phyloP scores from a whole-genome alignment of 2,329 filamentous ascomycete genomes.

The Paraphaeosphaeria sporulosa region DNA sequence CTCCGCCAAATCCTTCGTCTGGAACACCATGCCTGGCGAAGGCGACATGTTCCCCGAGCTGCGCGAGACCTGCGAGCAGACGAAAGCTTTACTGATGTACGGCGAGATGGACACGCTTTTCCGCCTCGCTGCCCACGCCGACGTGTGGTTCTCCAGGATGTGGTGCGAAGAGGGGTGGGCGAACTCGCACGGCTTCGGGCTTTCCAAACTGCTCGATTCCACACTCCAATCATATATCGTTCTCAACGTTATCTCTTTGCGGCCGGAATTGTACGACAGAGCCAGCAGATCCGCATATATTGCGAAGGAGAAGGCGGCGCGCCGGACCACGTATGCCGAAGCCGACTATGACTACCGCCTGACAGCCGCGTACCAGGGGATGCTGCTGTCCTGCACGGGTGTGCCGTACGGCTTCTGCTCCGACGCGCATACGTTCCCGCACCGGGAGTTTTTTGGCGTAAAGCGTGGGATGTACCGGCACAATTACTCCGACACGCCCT shows the following conservation, averaged over 20 bases:
- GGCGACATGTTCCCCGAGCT: conserved; percentile 3
- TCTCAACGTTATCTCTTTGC: not conserved
- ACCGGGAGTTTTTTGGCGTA: conserved; percentile 8
- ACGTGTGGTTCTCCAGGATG: not conserved
- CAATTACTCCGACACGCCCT: conserved; percentile 1
- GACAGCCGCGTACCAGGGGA: conserved; percentile 1
- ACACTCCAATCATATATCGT: conserved; percentile 2
- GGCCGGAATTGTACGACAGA: not conserved
- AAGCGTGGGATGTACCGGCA: not conserved
- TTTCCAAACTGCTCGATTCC: not conserved
- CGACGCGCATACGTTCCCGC: conserved; percentile 9
- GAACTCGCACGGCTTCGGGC: conserved; percentile 3
- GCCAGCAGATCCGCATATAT: not conserved
- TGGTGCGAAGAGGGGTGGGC: conserved; percentile 3
- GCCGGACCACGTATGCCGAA: too few species aligned
- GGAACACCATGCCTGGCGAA: not conserved
- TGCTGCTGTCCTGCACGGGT: conserved; percentile 4
- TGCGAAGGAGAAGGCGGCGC: not conserved
- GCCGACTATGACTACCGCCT: conserved; percentile 1
- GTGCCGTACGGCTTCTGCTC: not conserved
- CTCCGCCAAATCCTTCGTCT: not conserved
- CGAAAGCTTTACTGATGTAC: conserved; percentile 1
- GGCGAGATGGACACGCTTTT: conserved; percentile 6
- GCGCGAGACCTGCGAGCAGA: conserved; percentile 1
- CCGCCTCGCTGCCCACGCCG: not conserved